A percentile compares a stretch with the other conserved stretches of the same genome.
phyloP scores from a whole-genome alignment of 2,329 filamentous ascomycete species.

The Cladosporium phlei region DNA sequence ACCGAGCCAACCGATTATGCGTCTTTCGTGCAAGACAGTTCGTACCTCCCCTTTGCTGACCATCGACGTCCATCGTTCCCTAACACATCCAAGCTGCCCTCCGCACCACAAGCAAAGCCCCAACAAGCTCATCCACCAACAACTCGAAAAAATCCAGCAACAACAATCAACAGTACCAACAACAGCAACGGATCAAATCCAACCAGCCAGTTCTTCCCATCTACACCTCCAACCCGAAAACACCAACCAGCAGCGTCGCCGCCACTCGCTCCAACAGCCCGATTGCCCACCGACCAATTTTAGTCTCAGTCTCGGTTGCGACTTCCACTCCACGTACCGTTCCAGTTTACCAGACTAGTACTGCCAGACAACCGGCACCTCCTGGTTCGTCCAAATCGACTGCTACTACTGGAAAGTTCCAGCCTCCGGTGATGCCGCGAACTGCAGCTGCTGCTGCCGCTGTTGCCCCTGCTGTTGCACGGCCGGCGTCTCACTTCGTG shows the following conservation, averaged over 20 bases:
- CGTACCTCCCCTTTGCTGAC: not conserved
- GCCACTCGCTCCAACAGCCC: not conserved
- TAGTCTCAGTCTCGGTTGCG: too few relatives aligned
- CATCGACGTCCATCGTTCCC: not conserved
- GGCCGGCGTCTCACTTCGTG: too few relatives aligned
- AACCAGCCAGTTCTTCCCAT: not conserved
- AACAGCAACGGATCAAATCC: not conserved
- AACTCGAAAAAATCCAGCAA: not conserved
- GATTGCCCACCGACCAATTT: not conserved
- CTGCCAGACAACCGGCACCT: too few relatives aligned
- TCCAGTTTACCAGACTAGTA: too few relatives aligned
- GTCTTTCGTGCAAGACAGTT: slow-evolving; percentile 4
- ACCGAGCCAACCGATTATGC: not conserved
- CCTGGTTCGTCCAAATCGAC: too few relatives aligned
- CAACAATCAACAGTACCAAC: not conserved
- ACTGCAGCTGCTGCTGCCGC: too few relatives aligned
- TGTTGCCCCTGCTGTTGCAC: too few relatives aligned
- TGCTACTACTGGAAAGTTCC: too few relatives aligned
- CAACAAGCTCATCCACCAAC: not conserved
- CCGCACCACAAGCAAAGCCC: not conserved
- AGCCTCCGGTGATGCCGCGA: too few relatives aligned
- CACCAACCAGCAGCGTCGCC: slow-evolving; percentile 1
- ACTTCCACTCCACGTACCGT: too few relatives aligned
- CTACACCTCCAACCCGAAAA: not conserved
- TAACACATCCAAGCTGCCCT: not conserved